Base-by-base conservation (phyloP, 208 protist species). In the Ichthyophonus hoferi region DNA sequence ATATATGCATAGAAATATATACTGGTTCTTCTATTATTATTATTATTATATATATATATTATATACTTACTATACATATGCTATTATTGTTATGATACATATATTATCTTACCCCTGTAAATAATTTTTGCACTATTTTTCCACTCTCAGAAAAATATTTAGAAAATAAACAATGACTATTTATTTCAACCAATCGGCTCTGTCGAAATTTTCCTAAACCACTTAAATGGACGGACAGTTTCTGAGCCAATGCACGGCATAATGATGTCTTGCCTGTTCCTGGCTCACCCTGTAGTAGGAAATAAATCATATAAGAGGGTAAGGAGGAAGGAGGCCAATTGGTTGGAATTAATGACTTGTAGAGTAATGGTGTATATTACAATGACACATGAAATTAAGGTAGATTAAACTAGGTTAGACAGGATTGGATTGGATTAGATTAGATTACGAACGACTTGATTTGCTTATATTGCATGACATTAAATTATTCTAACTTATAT, bases 81-180 rank as follows among this genome's bases (percentile, higher is more conserved):
- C n/a, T n/a, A n/a, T n/a, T n/a, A n/a, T n/a, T n/a, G n/a, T n/a
- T n/a, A n/a, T n/a, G n/a, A n/a, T n/a, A n/a, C n/a, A n/a, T n/a
- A n/a, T n/a, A n/a, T n/a, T n/a, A n/a, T n/a, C n/a, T n/a, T n/a
- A 83, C 35, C 35, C 31, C 35, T 12, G 92, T 83, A 87, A 99
- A 99, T 1, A 99, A 83, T 43, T 95, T 93, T 92, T 97, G 94
- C 37, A 99, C 97, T 84, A 98, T 93, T 92, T 99, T 99, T 0
- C 98, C 98, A 88, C 94, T 97, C 92, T 99, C 79, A 24, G 14
- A 37, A 24, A 83, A 83, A 77, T 97, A 95, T 34, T 95, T 96
- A n/a, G 94, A 93, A 89, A 96, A 96, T 7, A 67, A 24, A 67
- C 50, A n/a, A 24, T 67, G 7, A n/a, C 14, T 24, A 67, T 67